Conservation (phyloP, 2,329 filamentous ascomycete genomes). For the Thielaviopsis musarum region DNA sequence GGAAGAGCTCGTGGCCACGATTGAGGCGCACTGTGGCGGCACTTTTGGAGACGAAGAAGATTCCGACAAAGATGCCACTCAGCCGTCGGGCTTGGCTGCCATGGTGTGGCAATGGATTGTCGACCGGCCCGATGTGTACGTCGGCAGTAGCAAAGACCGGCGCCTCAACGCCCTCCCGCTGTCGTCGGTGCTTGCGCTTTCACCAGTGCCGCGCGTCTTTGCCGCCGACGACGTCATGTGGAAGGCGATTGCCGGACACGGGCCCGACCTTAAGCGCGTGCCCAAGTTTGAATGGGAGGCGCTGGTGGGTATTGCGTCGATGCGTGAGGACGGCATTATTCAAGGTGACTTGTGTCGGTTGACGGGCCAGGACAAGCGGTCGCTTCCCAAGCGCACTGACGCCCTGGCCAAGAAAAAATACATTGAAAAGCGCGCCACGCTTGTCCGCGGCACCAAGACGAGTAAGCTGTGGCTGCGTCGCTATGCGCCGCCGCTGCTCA, state of each 20-base stretch:
- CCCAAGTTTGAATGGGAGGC: constrained; percentile 43
- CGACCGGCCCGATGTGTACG: constrained; percentile 14
- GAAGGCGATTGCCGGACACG: constrained; percentile 42
- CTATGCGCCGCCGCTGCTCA: constrained; percentile 32
- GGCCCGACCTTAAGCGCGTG: constrained; percentile 39
- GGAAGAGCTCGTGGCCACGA: neutral
- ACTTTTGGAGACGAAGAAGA: neutral
- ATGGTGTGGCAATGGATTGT: constrained; percentile 16
- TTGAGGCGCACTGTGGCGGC: constrained; percentile 1
- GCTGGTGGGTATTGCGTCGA: constrained; percentile 39
- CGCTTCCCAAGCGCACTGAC: constrained; percentile 44
- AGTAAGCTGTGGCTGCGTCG: constrained; percentile 44
- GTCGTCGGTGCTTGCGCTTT: constrained; percentile 12
- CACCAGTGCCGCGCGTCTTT: constrained; percentile 22
- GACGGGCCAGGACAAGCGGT: constrained; percentile 45
- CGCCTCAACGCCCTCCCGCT: constrained; percentile 14
- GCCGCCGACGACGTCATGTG: constrained; percentile 40
- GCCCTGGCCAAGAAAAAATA: constrained; percentile 43
- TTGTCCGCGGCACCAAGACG: constrained; percentile 41
- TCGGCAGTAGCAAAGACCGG: constrained; percentile 12
- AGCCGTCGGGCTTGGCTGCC: constrained; percentile 1
- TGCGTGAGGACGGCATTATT: constrained; percentile 36
- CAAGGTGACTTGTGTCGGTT: constrained; percentile 42
- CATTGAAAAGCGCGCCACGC: constrained; percentile 41
- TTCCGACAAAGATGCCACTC: neutral